Conservation (phyloP, 129 eudicot species). For the Chrysanthemum makinoi region DNA sequence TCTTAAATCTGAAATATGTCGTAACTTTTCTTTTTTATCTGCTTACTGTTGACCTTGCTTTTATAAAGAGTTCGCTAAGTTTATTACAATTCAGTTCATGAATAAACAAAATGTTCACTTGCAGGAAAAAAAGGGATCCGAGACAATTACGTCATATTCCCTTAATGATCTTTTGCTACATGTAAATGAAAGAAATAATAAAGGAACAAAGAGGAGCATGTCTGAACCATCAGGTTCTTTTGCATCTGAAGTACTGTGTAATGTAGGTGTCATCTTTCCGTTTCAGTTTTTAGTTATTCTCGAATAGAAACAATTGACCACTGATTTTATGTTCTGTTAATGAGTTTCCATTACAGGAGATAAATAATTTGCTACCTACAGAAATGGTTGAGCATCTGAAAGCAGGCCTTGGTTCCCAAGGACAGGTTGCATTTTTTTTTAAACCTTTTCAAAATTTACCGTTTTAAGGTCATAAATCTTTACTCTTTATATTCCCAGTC, state of each 20-base stretch:
- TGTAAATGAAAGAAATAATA: constrained; percentile 32
- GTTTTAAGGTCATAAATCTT: neutral
- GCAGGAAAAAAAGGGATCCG: constrained; percentile 51
- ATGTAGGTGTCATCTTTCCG: constrained; percentile 43
- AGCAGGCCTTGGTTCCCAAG: constrained; percentile 63
- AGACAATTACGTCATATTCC: constrained; percentile 33
- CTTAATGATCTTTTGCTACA: constrained; percentile 54
- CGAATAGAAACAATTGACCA: no score
- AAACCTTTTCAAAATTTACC: neutral
- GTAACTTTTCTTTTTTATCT: neutral
- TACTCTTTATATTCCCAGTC: neutral
- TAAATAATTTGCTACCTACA: constrained; percentile 49
- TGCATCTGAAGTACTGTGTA: constrained; percentile 47
- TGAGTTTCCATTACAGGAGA: constrained; percentile 49
- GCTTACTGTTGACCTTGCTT: constrained; percentile 18
- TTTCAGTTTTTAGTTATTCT: neutral
- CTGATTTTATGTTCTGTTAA: neutral
- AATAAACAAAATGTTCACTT: constrained; percentile 23
- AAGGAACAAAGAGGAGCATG: constrained; percentile 39
- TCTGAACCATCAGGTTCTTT: constrained; percentile 50
- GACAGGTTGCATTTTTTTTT: constrained; percentile 59
- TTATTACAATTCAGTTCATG: constrained; percentile 2
- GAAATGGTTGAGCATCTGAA: constrained; percentile 82
- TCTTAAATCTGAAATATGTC: neutral
- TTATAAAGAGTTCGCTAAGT: neutral